Evolutionary conservation across 2,329 filamentous ascomycete species (phyloP), one percentile per base, ranked within the genome.

Genomic region (Diaporthe eres): DNA sequence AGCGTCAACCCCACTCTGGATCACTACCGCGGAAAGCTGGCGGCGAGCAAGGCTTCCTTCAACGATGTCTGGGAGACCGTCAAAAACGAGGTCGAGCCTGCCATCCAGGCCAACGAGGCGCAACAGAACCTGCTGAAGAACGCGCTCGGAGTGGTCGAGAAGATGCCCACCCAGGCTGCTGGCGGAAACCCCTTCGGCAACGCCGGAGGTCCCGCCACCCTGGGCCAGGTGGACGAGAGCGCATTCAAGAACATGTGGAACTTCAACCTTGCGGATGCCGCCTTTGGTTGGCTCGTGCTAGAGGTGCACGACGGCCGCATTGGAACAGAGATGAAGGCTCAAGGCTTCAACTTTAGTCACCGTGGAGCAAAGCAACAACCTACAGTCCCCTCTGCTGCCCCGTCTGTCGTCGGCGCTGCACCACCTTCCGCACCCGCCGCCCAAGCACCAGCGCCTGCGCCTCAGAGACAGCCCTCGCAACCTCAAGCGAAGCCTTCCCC

Each of bases 171-270:
- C 17, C 96, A 95, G 49, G 97, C 97, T 51, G 97, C 96, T 77
- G 97, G 97, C 74, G 97, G 97, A 31, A 98, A 98, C 83, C 97
- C 97, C 8, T 99, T 99, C 82, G 97, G 97, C 60, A 96, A 96
- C 19, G 94, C 95, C 42, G 91, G 92, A 68, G 94, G 93, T 53
- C 92, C 92, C 70, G 87, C 90, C 72, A 90, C 91, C 75, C 93
- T 95, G 70, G 97, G 97, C 44, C 94, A 98, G 82, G 95, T 99
- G 25, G 97, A 99, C 78, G 97, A 99, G 88, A 98, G 96, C 81
- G 97, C 97, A 1, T 99, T 99, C 90, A 99, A 99, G 89, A 99
- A 99, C 84, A 98, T 98, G 97, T 99, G 97, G 97, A 99, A 99
- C 85, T 99, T 99, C 87, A 98, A 98, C 85, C 86, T 99, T 79